Percentiles rank a stretch among this genome's conserved stretches.
phyloP scores from a whole-genome alignment of 2,329 filamentous ascomycete genomes.

The Epichloe bromicola region DNA sequence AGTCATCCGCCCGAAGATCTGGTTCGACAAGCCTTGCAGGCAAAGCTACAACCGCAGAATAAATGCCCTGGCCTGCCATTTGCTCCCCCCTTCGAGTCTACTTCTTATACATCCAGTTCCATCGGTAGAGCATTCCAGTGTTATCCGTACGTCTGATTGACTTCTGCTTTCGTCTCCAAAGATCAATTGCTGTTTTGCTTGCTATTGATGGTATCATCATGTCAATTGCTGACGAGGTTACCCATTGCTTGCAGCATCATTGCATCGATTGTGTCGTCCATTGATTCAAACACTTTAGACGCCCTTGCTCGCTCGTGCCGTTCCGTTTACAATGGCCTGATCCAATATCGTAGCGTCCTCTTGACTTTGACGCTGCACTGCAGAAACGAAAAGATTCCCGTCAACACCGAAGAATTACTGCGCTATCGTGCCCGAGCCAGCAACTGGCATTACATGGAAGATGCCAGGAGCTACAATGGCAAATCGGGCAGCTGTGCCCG shows the following conservation, averaged over 20 bases:
- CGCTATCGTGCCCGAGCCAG: conserved; percentile 43
- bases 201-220: neutral
- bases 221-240: neutral
- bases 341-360: conserved; percentile 65
- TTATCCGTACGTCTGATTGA: conserved; percentile 19
- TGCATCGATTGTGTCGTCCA: conserved; percentile 56
- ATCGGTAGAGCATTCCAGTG: conserved; percentile 21
- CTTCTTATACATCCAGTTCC: conserved; percentile 8
- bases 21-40: conserved; percentile 1
- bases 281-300: conserved; percentile 82
- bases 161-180: conserved; percentile 1
- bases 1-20: conserved; percentile 2
- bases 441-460: conserved; percentile 48
- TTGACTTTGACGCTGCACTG: conserved; percentile 68
- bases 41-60: conserved; percentile 1
- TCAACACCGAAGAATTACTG: conserved; percentile 42
- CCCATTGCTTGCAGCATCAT: conserved; percentile 51
- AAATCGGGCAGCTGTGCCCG: conserved; percentile 71
- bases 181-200: neutral
- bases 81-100: neutral
- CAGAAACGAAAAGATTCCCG: conserved; percentile 50
- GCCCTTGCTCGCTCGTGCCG: conserved; percentile 72
- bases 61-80: neutral
- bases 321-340: conserved; percentile 61
- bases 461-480: conserved; percentile 40